phyloP scores from a whole-genome alignment of 768 basidiomycete species.

The Agaricus bisporus region DNA sequence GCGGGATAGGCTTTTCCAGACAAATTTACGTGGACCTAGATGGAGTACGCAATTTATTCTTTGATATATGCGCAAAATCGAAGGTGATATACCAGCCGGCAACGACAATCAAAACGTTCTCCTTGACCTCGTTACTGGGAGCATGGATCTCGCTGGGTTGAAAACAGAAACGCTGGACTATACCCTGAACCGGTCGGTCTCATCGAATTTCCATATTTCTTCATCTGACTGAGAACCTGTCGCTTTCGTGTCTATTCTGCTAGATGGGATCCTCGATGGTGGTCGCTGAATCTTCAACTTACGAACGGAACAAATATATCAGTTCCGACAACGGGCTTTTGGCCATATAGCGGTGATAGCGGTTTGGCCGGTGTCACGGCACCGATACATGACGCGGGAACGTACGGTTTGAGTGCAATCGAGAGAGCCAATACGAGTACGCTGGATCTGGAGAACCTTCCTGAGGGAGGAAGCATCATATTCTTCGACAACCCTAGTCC shows the following conservation, averaged over 20 bases:
- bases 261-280: slow-evolving; percentile 28
- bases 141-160: slow-evolving; percentile 21
- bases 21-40: slow-evolving; percentile 24
- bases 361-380: slow-evolving; percentile 21
- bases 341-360: slow-evolving; percentile 25
- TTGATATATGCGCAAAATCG: neutral
- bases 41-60: slow-evolving; percentile 19
- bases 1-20: slow-evolving; percentile 23
- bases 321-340: slow-evolving; percentile 25
- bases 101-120: slow-evolving; percentile 27
- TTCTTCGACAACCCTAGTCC: slow-evolving; percentile 28
- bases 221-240: neutral
- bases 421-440: slow-evolving; percentile 13
- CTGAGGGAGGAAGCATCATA: slow-evolving; percentile 16
- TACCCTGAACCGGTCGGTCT: slow-evolving; percentile 17
- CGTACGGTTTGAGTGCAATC: slow-evolving; percentile 16
- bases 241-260: neutral
- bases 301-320: slow-evolving; percentile 22
- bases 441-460: slow-evolving; percentile 16
- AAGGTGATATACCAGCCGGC: slow-evolving; percentile 16
- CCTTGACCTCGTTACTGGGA: slow-evolving; percentile 17
- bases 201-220: too few relatives aligned
- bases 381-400: slow-evolving; percentile 22
- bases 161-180: slow-evolving; percentile 20
- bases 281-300: slow-evolving; percentile 24